Evolutionary conservation across 2,329 filamentous ascomycete genomes (phyloP), one percentile per base, ranked within the genome.

Genomic region (Ophiostoma triangulosporum): DNA sequence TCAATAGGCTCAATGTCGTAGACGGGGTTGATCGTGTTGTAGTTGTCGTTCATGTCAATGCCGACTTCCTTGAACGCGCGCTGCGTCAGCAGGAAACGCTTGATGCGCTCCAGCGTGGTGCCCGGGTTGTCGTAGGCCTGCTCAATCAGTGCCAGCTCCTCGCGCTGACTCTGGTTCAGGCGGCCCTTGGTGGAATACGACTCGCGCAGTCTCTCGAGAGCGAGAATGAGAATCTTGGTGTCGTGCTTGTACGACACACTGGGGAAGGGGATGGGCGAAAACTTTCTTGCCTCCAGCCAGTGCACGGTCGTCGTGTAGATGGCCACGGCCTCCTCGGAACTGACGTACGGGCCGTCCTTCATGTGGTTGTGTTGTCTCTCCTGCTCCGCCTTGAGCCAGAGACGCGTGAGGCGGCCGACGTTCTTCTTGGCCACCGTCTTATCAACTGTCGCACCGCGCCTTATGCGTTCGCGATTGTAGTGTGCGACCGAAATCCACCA

Each of bases 391-490:
- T 98, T 98, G 56, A 98, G 76, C 93, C 93, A 98, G 32, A 98
- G 73, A 66, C 93, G 83, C 15, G 93, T 98, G 60, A 98, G 74
- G 61, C 93, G 87, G 56, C 93, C 93, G 57, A 98, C 76, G 61
- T 98, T 98, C 78, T 98, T 98, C 80, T 98, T 98, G 4, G 93
- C 93, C 26, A 98, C 94, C 3, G 93, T 98, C 74, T 98, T 98
- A 68, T 98, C 93, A 12, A 98, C 93, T 2, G 93, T 98, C 2
- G 93, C 94, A 64, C 93, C 94, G 68, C 93, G 80, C 61, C 93
- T 81, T 64, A 98, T 98, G 67, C 93, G 86, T 72, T 98, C 93
- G 63, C 93, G 86, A 66, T 98, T 98, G 73, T 98, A 98, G 66
- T 98, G 93, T 11, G 93, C 93, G 31, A 98, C 94, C 22, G 90